Evolutionary conservation across 73 alveolate species (phyloP).

Genomic region (Tetrahymena malaccensis): DNA sequence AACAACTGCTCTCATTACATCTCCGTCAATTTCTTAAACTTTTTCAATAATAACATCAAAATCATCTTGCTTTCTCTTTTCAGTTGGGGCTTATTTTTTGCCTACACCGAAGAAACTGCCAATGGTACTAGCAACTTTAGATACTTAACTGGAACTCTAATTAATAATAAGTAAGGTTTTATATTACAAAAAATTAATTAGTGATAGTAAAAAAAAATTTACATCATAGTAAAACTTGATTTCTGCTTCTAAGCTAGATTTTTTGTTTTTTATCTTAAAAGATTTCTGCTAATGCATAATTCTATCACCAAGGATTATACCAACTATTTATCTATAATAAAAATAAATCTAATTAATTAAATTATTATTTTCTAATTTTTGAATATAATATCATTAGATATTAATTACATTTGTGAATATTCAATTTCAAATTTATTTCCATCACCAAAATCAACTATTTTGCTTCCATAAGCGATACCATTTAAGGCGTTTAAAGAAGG

Average conservation of each 20-base stretch:
- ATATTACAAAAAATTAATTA: neutral
- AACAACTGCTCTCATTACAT: neutral
- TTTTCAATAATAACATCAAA: neutral
- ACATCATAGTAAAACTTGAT: neutral
- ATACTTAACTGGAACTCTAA: neutral
- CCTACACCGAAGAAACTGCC: neutral
- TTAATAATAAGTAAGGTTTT: neutral
- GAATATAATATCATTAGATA: neutral
- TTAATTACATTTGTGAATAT: neutral
- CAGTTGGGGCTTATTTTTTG: neutral
- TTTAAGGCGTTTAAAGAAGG: neutral
- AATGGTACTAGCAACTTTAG: neutral
- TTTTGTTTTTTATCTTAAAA: neutral
- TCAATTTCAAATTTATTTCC: neutral
- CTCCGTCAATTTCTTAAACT: neutral
- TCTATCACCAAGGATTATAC: neutral
- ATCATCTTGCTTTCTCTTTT: neutral
- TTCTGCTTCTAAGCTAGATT: neutral
- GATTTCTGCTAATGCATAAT: neutral
- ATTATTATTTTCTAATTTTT: neutral
- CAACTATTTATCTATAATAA: neutral
- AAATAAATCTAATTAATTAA: neutral
- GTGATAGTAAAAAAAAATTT: neutral
- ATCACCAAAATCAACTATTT: neutral
- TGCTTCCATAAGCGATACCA: neutral